A percentile compares a stretch with the other conserved stretches of the same genome.
Evolutionary conservation across 1,284 basidiomycete genomes (phyloP).

Genomic region (Coniferiporia weirii): DNA sequence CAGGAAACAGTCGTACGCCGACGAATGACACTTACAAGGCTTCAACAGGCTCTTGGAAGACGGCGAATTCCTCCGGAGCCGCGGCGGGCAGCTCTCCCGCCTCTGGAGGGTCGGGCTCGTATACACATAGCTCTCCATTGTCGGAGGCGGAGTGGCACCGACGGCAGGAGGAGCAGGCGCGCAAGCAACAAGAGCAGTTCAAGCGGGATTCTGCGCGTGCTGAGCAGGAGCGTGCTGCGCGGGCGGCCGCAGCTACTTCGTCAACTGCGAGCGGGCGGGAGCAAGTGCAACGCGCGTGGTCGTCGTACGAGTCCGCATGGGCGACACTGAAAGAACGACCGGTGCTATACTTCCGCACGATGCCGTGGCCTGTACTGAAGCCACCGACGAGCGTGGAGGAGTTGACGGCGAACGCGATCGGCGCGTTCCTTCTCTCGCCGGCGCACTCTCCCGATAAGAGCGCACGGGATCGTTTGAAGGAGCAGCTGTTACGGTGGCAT

Average conservation of each 20-base stretch:
- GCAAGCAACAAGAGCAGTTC: constrained; percentile 55
- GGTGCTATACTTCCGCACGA: constrained; percentile 19
- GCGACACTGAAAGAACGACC: constrained; percentile 32
- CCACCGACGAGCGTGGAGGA: constrained; percentile 51
- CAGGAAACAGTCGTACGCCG: constrained; percentile 5
- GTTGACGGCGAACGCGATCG: constrained; percentile 48
- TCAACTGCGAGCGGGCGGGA: constrained; percentile 40
- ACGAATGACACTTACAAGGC: constrained; percentile 1
- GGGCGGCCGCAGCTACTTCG: constrained; percentile 38
- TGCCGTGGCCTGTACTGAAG: constrained; percentile 69
- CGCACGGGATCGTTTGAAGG: constrained; percentile 33
- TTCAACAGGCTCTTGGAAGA: not conserved
- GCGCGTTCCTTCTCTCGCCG: constrained; percentile 54
- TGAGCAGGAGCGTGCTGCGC: constrained; percentile 29
- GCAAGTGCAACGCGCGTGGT: constrained; percentile 47
- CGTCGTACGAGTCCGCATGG: constrained; percentile 57
- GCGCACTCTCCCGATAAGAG: constrained; percentile 27
- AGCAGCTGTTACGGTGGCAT: constrained; percentile 41
- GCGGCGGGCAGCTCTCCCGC: constrained; percentile 22
- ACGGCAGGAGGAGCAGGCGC: constrained; percentile 50
- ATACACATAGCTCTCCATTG: constrained; percentile 12
- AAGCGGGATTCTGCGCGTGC: constrained; percentile 49
- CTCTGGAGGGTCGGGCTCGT: constrained; percentile 17
- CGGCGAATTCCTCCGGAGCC: not conserved
- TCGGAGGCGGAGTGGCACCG: constrained; percentile 47